Conservation (phyloP, 345 rosid genomes). For the Arabidopsis arenosa region DNA sequence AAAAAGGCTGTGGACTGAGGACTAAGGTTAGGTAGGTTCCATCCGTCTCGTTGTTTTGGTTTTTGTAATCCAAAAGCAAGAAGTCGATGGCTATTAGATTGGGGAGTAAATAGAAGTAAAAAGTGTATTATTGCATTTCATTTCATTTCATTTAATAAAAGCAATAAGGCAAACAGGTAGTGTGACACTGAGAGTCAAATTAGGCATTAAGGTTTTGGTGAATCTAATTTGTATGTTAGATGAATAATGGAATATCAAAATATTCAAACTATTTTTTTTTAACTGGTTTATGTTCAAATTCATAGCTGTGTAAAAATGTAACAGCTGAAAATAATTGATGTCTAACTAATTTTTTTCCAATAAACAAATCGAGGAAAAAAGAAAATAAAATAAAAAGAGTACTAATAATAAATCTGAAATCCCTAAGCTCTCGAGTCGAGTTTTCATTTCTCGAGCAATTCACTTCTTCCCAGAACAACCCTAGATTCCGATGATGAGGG, state of each 20-base stretch:
- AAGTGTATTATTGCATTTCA: conserved; percentile 30
- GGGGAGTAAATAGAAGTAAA: conserved; percentile 27
- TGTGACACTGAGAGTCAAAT: conserved; percentile 7
- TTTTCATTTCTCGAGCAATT: conserved; percentile 27
- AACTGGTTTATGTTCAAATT: too few species aligned
- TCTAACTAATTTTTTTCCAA: neutral
- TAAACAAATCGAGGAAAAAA: neutral
- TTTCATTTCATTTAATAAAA: conserved; percentile 29
- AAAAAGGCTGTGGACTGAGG: conserved; percentile 88
- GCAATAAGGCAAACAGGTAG: neutral
- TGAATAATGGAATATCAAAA: neutral
- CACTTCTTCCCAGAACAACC: conserved; percentile 11
- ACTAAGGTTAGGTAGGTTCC: conserved; percentile 47
- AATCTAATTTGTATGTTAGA: neutral
- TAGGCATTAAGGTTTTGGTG: conserved; percentile 6
- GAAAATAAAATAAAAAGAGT: neutral
- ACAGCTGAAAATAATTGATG: neutral
- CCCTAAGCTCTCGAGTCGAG: conserved; percentile 23
- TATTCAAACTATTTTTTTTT: neutral
- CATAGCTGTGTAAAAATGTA: neutral
- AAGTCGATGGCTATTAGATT: conserved; percentile 5
- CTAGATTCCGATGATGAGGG: conserved; percentile 44
- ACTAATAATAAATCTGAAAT: conserved; percentile 29
- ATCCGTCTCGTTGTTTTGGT: conserved; percentile 3
- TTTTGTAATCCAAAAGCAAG: conserved; percentile 24